A percentile compares a stretch with the other conserved stretches of the same genome.
Conservation (phyloP, 202 grass and related monocot species). For the Bolboschoenoplectus hybrid region DNA sequence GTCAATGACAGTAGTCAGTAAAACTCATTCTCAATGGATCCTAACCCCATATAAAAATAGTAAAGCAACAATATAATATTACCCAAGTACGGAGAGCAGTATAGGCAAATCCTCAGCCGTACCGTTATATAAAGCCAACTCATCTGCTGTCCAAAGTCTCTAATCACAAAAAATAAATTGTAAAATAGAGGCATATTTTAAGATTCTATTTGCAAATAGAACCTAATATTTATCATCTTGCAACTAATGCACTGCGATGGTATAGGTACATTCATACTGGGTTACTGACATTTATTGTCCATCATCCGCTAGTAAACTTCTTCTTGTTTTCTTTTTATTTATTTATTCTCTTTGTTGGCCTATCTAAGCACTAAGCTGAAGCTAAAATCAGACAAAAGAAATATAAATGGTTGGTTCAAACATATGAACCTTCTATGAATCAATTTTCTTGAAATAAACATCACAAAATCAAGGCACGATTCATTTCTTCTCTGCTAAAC, state of each 20-base stretch:
- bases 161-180: conserved; percentile 44
- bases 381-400: neutral
- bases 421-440: neutral
- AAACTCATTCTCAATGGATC: neutral
- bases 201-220: neutral
- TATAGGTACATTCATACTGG: neutral
- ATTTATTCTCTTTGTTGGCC: neutral
- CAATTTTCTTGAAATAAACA: neutral
- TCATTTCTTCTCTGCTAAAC: neutral
- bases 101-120: conserved; percentile 68
- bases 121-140: conserved; percentile 75
- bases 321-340: neutral
- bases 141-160: conserved; percentile 72
- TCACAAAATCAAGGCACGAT: neutral
- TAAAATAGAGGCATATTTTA: conserved; percentile 3
- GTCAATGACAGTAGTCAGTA: neutral
- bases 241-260: neutral
- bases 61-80: conserved; percentile 24
- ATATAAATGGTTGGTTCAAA: neutral
- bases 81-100: conserved; percentile 84
- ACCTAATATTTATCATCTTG: neutral
- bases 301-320: neutral
- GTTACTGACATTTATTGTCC: neutral
- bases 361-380: neutral
- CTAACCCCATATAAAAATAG: conserved; percentile 25